Percentiles rank a stretch among this genome's conserved stretches.
Conservation (phyloP, 2,329 filamentous ascomycete species). For the Colletotrichum sidae region DNA sequence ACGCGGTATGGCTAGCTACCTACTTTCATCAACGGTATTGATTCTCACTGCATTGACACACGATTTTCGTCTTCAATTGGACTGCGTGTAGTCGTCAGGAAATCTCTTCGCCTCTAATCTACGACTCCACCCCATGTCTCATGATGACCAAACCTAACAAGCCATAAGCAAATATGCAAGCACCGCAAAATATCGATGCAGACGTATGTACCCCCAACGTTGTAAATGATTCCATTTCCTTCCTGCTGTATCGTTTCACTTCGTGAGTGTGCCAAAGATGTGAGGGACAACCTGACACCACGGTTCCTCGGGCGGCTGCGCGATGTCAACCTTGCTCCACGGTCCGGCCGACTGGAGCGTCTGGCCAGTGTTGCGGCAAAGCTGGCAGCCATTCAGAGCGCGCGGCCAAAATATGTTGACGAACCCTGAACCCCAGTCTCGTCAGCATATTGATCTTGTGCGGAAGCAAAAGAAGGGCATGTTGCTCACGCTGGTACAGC, state of each 20-base stretch:
- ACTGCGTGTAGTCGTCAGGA: not conserved
- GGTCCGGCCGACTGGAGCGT: slow-evolving; percentile 60
- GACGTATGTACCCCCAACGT: not conserved
- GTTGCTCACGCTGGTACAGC: slow-evolving; percentile 62
- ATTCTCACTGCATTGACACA: not conserved
- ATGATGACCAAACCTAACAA: no score
- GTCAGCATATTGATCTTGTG: not conserved
- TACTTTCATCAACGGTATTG: not conserved
- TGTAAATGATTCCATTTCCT: not conserved
- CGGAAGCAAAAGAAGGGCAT: not conserved
- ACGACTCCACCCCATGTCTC: no score
- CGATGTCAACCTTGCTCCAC: slow-evolving; percentile 63
- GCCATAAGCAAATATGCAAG: no score
- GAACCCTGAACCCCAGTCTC: slow-evolving; percentile 49
- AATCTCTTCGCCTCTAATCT: no score
- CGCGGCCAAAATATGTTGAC: slow-evolving; percentile 65
- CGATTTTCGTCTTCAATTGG: not conserved
- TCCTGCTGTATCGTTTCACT: slow-evolving; percentile 47
- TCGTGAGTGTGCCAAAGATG: slow-evolving; percentile 63
- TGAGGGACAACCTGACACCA: slow-evolving; percentile 61
- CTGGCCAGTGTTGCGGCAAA: slow-evolving; percentile 61
- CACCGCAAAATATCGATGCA: not conserved
- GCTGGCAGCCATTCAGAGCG: slow-evolving; percentile 62
- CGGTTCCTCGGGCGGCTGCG: slow-evolving; percentile 51
- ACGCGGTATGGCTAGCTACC: slow-evolving; percentile 28